Base-by-base conservation (phyloP, 1,284 basidiomycete genomes). In the Malassezia yamatoensis region DNA sequence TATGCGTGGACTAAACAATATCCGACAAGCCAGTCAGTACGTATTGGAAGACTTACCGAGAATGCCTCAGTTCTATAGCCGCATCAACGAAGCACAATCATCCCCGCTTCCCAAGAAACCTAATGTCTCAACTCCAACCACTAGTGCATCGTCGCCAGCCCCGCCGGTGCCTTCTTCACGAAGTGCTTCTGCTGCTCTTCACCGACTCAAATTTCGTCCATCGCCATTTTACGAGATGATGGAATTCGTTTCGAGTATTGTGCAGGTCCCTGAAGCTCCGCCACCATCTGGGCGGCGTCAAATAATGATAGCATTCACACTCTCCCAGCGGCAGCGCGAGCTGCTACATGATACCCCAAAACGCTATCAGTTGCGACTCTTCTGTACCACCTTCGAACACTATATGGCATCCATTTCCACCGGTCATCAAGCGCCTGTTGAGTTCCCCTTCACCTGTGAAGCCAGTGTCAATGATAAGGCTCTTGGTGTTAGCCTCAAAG, bases 361-460 rank as follows among this genome's bases (percentile, higher is more conserved):
- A 0, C 36, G 50, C 2, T 55, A 62, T 51, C 64, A 69, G 41
- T 45, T 66, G 8, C 57, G 64, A 13, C 61, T 71, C 12, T 69
- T 71, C 21, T 68, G 64, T 51, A 67, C 69, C 5, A 66, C 64
- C 1, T 44, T 57, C 16, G 65, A 69, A 16, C 59, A 62, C 12
- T 65, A 66, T 43, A 65, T 65, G 18, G 63, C 61, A 6, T 61
- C 62, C 8, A 20, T 48, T 15, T 44, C 49, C 5, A 42, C 36
- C 16, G 20, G 20, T 7, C 45, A 45, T 9, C 13, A 53, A 12
- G 64, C 66, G 2, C 61, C 61, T 2, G 52, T 72, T 41, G 68
- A 71, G 36, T 74, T 72, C 48, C 71, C 71, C 16, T 59, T 60
- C 10, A 61, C 61, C 1, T 66, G 69, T 54, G 70, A 74, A 45